Base-by-base conservation (phyloP, 495 filamentous ascomycete genomes). In the Xylaria nigripes region DNA sequence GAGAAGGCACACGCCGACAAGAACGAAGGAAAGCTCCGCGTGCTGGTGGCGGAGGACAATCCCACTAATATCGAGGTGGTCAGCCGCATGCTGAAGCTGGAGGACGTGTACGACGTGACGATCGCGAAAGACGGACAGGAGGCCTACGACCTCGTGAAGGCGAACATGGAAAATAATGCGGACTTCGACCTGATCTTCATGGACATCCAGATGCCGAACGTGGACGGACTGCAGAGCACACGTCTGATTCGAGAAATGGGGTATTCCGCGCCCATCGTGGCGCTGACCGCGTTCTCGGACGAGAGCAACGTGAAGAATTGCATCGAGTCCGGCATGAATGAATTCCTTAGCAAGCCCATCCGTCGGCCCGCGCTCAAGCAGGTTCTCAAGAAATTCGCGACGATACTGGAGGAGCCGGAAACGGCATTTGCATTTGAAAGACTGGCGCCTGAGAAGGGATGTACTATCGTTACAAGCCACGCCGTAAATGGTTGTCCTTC, bases 41-140 rank as follows among this genome's bases (percentile, higher is more conserved):
- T 95, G 5, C 72, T 96, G n/a, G 90, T 96, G 21, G 90, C 91
- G 0, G 90, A 96, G 64, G 90, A 96, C 71, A 96, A 96, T 63
- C 83, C 83, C 27, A 89, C 91, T n/a, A 96, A 96, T 63, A 87
- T 94, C 61, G 89, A 95, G 61, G 91, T 96, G 15, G 90, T 95
- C 48, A 79, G 68, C 56, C 62, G 76, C 24, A 72, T 81, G 68
- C 60, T 81, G 8, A 80, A 81, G 59, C 60, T 80, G 1, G 78
- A 81, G 44, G 76, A 77, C 40, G 68, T 76, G 32, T 79, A 80
- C 67, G 89, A 90, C 59, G 84, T 90, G 16, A 87, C 82, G 6
- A 80, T 90, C 42, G 87, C 88, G 30, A 86, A 88, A 62, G 87
- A 96, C 67, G 91, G 91, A 3, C 89, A 92, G 63, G 90, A 95